Base-by-base conservation (phyloP, 805 yeast species). In the Suhomyces xylopsoci region DNA sequence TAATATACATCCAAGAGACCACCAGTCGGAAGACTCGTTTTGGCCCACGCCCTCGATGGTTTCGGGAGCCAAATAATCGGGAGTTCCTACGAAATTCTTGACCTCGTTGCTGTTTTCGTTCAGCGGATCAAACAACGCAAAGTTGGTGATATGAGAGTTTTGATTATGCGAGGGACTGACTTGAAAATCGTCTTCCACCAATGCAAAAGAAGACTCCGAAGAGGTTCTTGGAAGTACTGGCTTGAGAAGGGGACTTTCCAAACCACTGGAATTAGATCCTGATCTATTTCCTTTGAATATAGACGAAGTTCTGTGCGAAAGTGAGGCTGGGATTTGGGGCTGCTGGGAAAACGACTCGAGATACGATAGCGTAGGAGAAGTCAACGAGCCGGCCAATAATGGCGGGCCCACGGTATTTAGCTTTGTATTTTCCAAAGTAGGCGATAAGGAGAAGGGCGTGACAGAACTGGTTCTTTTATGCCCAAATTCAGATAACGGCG, bases 31-130 rank as follows among this genome's bases (percentile, higher is more conserved):
- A 56, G 85, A 81, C 57, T 84, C 91, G 55, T 85, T 88, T 65
- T 93, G 97, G 0, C 88, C 87, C 1, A 79, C 76, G 40, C 97
- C 98, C 42, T 80, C 76, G 55, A 94, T 90, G 0, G 97, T 92
- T 65, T 94, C 99, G 0, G 99, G 99, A 0, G 99, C 96, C 40
- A 96, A 79, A 68, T 94, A 94, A 66, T 94, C 99, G 0, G 99
- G 99, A 0, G 99, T 94, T 0, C 99, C 99, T 30, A 91, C 96
- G 62, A 93, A 92, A 55, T 80, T 81, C 60, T 84, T 81, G 24
- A 78, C 73, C 49, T 80, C 82, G 34, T 57, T 58, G 22, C 58
- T 54, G 1, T 79, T 77, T 2, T 77, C 66, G 52, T 79, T 80
- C 22, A 79, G 79, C 0, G 96, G 96, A 65, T 91, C 91, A 64